A percentile compares a stretch with the other conserved stretches of the same genome.
phyloP scores from a whole-genome alignment of 2,329 filamentous ascomycete species.

The Rhynchosporium graminicola region DNA sequence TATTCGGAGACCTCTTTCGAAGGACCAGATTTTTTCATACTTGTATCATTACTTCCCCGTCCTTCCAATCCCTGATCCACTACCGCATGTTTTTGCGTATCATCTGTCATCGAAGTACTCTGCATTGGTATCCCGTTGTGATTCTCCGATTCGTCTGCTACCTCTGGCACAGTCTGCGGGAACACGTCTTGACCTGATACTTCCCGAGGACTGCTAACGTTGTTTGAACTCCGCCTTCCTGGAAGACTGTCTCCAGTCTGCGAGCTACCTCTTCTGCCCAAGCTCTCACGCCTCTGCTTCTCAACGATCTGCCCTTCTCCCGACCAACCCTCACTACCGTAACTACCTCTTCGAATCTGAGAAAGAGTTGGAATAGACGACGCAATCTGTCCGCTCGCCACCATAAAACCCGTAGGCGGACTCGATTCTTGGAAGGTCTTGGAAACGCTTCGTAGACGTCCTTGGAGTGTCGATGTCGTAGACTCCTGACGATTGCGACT shows the following conservation, averaged over 20 bases:
- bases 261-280: slow-evolving; percentile 28
- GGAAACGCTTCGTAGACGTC: slow-evolving; percentile 37
- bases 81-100: slow-evolving; percentile 12
- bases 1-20: slow-evolving; percentile 25
- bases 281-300: slow-evolving; percentile 34
- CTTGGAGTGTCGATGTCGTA: slow-evolving; percentile 30
- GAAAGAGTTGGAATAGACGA: slow-evolving; percentile 36
- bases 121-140: slow-evolving; percentile 1
- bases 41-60: slow-evolving; percentile 32
- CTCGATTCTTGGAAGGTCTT: slow-evolving; percentile 49
- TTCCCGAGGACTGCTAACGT: slow-evolving; percentile 20
- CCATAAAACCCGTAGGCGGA: slow-evolving; percentile 50
- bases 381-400: slow-evolving; percentile 49
- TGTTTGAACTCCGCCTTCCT: slow-evolving; percentile 24
- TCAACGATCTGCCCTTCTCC: slow-evolving; percentile 38
- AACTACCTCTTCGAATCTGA: slow-evolving; percentile 39
- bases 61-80: slow-evolving; percentile 22
- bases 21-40: slow-evolving; percentile 23
- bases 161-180: slow-evolving; percentile 32
- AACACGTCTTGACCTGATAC: slow-evolving; percentile 22
- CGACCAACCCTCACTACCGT: slow-evolving; percentile 38
- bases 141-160: slow-evolving; percentile 27
- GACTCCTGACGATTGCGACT: slow-evolving; percentile 16
- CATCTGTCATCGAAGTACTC: slow-evolving; percentile 18
- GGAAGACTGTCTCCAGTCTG: slow-evolving; percentile 23